Evolutionary conservation across 2,329 filamentous ascomycete genomes (phyloP).

Genomic region (Dactylonectria macrodidyma): DNA sequence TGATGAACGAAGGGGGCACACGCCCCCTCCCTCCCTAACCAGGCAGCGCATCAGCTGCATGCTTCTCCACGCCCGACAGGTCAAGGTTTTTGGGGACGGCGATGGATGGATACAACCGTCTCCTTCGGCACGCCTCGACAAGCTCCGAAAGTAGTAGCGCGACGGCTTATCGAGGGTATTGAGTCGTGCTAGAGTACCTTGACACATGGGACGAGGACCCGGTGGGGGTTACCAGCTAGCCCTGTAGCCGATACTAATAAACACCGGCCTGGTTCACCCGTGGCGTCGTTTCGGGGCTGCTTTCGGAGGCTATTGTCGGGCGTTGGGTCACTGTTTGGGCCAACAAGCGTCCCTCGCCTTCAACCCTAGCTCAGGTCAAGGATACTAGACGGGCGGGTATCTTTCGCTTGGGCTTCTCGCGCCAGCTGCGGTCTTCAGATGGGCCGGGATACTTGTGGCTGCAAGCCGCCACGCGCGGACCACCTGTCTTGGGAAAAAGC

Average conservation of each 20-base stretch:
- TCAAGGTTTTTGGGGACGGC: constrained; percentile 42
- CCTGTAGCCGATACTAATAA: constrained; percentile 38
- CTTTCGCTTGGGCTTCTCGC: constrained; percentile 7
- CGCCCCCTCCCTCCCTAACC: constrained; percentile 34
- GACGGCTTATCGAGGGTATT: constrained; percentile 37
- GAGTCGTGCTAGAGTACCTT: constrained; percentile 37
- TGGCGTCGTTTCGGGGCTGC: constrained; percentile 32
- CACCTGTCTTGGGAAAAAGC: constrained; percentile 31
- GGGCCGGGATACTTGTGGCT: constrained; percentile 33
- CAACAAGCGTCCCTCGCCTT: constrained; percentile 13
- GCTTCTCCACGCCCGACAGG: constrained; percentile 34
- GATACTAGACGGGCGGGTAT: constrained; percentile 23
- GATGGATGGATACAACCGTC: constrained; percentile 34
- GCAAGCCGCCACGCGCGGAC: constrained; percentile 37
- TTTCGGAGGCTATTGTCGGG: constrained; percentile 19
- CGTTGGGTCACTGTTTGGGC: constrained; percentile 6
- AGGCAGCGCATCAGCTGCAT: constrained; percentile 14
- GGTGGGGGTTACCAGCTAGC: constrained; percentile 38
- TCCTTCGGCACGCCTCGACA: constrained; percentile 33
- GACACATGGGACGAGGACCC: constrained; percentile 40
- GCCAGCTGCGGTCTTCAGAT: constrained; percentile 31
- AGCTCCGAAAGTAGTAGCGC: constrained; percentile 39
- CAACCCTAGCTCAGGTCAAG: constrained; percentile 7
- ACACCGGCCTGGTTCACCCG: neutral
- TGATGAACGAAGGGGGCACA: neutral